Conservation (phyloP, 768 basidiomycete genomes). For the Podaxis sp. region DNA sequence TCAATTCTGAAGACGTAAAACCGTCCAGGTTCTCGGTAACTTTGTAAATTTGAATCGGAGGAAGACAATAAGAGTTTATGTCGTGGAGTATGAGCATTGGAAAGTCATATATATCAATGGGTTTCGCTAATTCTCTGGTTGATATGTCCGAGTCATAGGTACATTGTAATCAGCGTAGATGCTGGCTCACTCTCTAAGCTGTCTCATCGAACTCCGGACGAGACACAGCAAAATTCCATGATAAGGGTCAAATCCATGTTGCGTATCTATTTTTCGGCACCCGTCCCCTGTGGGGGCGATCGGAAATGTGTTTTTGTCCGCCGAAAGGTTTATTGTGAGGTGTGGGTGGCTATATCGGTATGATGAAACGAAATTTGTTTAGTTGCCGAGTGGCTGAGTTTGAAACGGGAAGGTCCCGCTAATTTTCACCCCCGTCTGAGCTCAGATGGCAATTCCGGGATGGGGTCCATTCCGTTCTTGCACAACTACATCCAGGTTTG, state of each 20-base stretch:
- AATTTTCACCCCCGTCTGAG: background rate
- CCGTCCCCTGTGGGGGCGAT: background rate
- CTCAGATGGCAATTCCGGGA: background rate
- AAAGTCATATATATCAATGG: background rate
- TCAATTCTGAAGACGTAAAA: background rate
- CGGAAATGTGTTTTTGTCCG: constrained; percentile 5
- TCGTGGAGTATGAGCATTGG: background rate
- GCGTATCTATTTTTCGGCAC: background rate
- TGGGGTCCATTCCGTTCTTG: background rate
- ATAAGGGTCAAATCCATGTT: background rate
- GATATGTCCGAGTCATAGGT: background rate
- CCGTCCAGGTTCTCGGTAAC: background rate
- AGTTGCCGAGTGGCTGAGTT: constrained; percentile 1
- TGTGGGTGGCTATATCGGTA: background rate
- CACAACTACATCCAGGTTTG: background rate
- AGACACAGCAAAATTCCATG: background rate
- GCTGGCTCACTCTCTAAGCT: too few relatives aligned
- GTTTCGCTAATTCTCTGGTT: background rate
- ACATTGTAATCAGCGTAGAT: background rate
- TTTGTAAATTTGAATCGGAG: background rate
- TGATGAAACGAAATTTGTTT: background rate
- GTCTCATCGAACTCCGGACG: too few relatives aligned
- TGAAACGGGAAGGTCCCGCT: background rate
- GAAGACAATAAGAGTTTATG: background rate
- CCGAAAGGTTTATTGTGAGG: background rate